Base-by-base conservation (phyloP, 1,284 basidiomycete species). In the Ceratorhiza oryzae-sativae region DNA sequence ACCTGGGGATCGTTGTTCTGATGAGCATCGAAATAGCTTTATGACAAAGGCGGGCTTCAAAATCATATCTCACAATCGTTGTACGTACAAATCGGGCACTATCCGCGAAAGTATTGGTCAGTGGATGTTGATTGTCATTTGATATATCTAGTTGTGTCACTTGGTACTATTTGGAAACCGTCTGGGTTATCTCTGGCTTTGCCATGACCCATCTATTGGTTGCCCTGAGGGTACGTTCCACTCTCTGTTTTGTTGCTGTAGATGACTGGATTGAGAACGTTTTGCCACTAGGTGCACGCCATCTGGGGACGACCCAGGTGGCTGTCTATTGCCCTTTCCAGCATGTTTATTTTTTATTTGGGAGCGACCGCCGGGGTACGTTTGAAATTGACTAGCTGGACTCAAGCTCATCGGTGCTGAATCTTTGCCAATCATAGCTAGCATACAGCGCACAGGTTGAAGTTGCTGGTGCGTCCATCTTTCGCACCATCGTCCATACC, bases 1-100 rank as follows among this genome's bases (percentile, higher is more conserved):
- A 9, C n/a, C 15, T 13, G 13, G 12, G 2, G 3, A 6, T 18
- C 8, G 25, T 10, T n/a, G 32, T 34, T 13, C 63, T 55, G 36
- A 63, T 32, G 18, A 30, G 18, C 3, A 20, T 27, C 20, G 8
- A 20, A 67, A 23, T 67, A 73, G 58, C 41, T 71, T 32, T 65
- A 55, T 25, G 58, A 71, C 32, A 71, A 71, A 39, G 72, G 72
- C 15, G 72, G 72, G n/a, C 60, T 71, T 20, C 41, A 68, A 27
- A 42, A 45, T 34, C 48, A n/a, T 39, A 27, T 73, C 18, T 25
- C 72, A 3, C 20, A 65, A 20, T 55, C 59, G 23, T 62, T 71
- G 48, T 49, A 62, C 45, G 48, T 48, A 30, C 67, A 41, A 62
- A 51, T 15, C 48, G n/a, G n/a, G n/a, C 46, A 20, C 27, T 23